phyloP scores from a whole-genome alignment of 192 early-diverging fungal species.

The Rhizophagus clarus region DNA sequence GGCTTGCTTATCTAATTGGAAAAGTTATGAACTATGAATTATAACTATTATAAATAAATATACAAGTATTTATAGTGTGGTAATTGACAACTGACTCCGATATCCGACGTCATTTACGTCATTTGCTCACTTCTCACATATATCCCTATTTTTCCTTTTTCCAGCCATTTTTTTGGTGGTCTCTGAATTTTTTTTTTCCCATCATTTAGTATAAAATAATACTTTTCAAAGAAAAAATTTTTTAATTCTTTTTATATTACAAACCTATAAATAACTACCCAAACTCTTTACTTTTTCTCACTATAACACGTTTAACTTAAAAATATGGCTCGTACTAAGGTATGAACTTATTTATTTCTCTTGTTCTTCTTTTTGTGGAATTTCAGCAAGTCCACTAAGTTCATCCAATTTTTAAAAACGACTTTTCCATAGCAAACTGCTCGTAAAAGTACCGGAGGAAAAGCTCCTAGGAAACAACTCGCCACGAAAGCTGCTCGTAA shows the following conservation, averaged over 20 bases:
- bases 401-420: background rate
- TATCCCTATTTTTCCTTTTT: slow-evolving; percentile 26
- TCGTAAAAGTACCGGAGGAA: slow-evolving; percentile 62
- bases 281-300: background rate
- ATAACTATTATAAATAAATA: no score
- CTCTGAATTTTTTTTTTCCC: slow-evolving; percentile 4
- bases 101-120: background rate
- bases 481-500: slow-evolving; percentile 98
- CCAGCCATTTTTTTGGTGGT: slow-evolving; percentile 10
- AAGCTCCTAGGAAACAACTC: slow-evolving; percentile 95
- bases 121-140: slow-evolving; percentile 24
- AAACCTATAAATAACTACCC: background rate
- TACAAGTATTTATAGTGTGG: background rate
- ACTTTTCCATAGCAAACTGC: slow-evolving; percentile 29
- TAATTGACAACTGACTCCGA: background rate
- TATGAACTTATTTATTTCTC: background rate
- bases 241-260: background rate
- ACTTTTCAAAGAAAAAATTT: background rate
- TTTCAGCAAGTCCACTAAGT: background rate
- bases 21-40: no score
- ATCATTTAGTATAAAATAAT: background rate
- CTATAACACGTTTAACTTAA: background rate
- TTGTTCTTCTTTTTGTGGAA: background rate
- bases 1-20: no score
- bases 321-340: slow-evolving; percentile 32